Evolutionary conservation across 1,284 basidiomycete genomes (phyloP), one percentile per base, ranked within the genome.

Genomic region (Ceratobasidium sp.): DNA sequence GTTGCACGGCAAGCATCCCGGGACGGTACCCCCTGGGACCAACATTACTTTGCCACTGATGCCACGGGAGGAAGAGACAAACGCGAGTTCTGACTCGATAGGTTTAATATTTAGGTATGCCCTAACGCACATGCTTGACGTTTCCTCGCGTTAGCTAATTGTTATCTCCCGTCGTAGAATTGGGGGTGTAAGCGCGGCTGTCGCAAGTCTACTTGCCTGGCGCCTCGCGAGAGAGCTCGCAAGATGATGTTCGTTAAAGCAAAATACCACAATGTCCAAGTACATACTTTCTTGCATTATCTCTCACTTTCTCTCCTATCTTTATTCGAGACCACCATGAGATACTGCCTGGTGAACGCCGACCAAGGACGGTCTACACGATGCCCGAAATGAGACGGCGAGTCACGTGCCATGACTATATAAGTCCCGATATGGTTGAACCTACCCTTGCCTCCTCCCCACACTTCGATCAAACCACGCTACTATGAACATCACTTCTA

Each of bases 81-180:
- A 73, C 1, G 73, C 75, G 17, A 76, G 77, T 32, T 85, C 86
- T 0, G 87, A 89, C 77, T 87, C 91, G 10, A 86, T 93, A 13
- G 91, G 88, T 5, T 85, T 93, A 74, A 86, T 94, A 25, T 93
- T 94, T 75, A 80, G 89, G 90, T 91, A 71, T 73, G 85, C 75
- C 15, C 29, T 13, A 29, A 47, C 54, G 54, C 68, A 69, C 72
- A 58, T 13, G 35, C 20, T 50, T 45, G 52, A 58, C 29, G 38
- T 62, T 69, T 25, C 31, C 50, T 42, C 25, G 40, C 22, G 64
- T 12, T 69, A 22, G 29, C 29, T 25, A 12, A 10, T 56, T 29
- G 25, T 20, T 68, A 58, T 47, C 27, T 38, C 31, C 43, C 25
- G 50, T 56, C 31, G 38, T 54, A 55, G 90, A 60, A 78, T 94